Base-by-base conservation (phyloP, 495 filamentous ascomycete genomes). In the Hapsidospora chrysogenum region DNA sequence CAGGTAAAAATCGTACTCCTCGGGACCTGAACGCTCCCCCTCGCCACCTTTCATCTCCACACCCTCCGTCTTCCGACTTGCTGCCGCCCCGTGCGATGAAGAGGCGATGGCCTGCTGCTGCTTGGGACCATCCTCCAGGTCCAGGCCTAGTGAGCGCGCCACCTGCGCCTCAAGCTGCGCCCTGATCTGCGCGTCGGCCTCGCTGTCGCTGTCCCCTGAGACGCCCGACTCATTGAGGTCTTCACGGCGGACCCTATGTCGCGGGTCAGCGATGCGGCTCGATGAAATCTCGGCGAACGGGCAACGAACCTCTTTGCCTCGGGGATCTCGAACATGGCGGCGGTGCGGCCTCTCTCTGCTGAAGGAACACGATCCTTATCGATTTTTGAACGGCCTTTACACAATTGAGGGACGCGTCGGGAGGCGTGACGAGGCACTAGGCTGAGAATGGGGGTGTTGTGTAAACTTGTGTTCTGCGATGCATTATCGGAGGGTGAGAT, bases 1-100 rank as follows among this genome's bases (percentile, higher is more conserved):
- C 31, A 72, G 57, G 2, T 60, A 55, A 47, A 74, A 71, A 16
- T 57, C 59, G 32, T 66, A 65, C 22, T 57, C 56, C 13, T 57
- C 53, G 18, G 42, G 46, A 3, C 41, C 45, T 13, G 41, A 37
- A 14, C 30, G 22, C 17, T 28, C 40, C 13, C 43, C 38, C 36
- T 31, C 20, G 22, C 36, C 37, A 17, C 23, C 31, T 22, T 32
- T 26, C 17, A 40, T 18, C 15, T 36, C 43, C 10, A 40, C 36
- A n/a, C 36, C 29, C 20, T 17, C 40, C 16, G 41, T 29, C 23
- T 26, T 26, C n/a, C n/a, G n/a, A n/a, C n/a, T n/a, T n/a, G n/a
- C n/a, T n/a, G n/a, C n/a, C n/a, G n/a, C n/a, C n/a, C n/a, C n/a
- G n/a, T n/a, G n/a, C n/a, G 23, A 26, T 26, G 23, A 7, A 26